Base-by-base conservation (phyloP, 1,139 yeast species). In the Yamadazyma epiphylla region DNA sequence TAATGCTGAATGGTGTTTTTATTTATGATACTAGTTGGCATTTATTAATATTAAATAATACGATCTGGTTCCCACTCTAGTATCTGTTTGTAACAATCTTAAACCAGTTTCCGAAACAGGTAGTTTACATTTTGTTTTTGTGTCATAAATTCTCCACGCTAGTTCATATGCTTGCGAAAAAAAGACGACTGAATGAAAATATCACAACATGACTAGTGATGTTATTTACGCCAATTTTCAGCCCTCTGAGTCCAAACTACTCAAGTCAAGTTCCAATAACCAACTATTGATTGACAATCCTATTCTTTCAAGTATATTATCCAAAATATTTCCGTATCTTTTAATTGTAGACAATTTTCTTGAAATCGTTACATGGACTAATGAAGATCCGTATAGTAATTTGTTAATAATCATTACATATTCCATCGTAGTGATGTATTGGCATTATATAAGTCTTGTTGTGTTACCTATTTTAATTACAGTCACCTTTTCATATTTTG, bases 361-460 rank as follows among this genome's bases (percentile, higher is more conserved):
- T 17, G 73, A 70, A 27, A 49, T 70, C 6, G 41, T 72, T 13
- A 73, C 80, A 1, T 75, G 81, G 81, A 74, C 80, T 3, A 71
- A 73, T 39, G 69, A 63, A 2, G 74, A 73, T 33, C 71, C 67
- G 5, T 72, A 69, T 41, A 60, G 62, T 36, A 74, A 74, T 42
- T 62, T 71, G 35, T 46, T 73, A n/a, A 29, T 67, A 4, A 56
- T 73, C 29, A 64, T 65, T 4, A 35, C 48, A 0, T 70, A 66
- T 41, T 57, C 70, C 15, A 51, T 63, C 14, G 26, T 65, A 2
- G 64, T 73, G n/a, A 45, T 63, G 48, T 65, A 70, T 43, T 74
- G 80, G 80, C 41, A 53, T 10, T 30, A 48, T 10, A 42, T 70
- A 15, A 53, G 66, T 22, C 41, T 51, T 25, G 45, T 64, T 22